Conservation (phyloP, 2,329 filamentous ascomycete genomes). For the Colletotrichum sp. region DNA sequence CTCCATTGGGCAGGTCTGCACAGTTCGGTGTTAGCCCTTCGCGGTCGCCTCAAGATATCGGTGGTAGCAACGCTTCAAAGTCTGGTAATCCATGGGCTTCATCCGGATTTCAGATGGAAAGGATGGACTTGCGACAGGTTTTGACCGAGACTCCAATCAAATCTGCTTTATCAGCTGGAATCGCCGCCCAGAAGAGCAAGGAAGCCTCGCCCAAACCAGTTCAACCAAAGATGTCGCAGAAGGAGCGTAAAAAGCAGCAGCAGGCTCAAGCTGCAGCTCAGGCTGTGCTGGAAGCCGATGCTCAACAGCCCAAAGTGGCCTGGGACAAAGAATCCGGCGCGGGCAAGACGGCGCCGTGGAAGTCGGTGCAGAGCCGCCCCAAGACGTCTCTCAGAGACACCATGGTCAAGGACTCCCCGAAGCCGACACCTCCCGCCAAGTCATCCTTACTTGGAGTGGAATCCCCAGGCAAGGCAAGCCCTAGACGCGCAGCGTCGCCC, state of each 20-base stretch:
- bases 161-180: conserved; percentile 58
- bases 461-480: conserved; percentile 40
- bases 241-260: conserved; percentile 86
- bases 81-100: conserved; percentile 55
- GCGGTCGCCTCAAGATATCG: conserved; percentile 2
- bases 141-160: conserved; percentile 65
- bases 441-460: conserved; percentile 50
- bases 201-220: conserved; percentile 41
- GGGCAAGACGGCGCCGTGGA: conserved; percentile 68
- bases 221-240: conserved; percentile 79
- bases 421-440: conserved; percentile 37
- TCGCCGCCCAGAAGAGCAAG: conserved; percentile 55
- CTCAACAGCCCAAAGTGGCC: conserved; percentile 40
- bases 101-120: conserved; percentile 59
- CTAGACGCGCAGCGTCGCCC: conserved; percentile 60
- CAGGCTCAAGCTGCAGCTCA: conserved; percentile 64
- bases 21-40: neutral
- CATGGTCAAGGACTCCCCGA: conserved; percentile 38
- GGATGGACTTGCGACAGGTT: conserved; percentile 78
- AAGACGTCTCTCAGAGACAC: conserved; percentile 58
- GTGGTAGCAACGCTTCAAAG: neutral
- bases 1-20: neutral
- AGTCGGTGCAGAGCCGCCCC: conserved; percentile 54
- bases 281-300: conserved; percentile 40
- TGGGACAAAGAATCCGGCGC: conserved; percentile 49